Evolutionary conservation across 176 grass and related monocot genomes (phyloP).

Genomic region (Paspalum vaginatum): DNA sequence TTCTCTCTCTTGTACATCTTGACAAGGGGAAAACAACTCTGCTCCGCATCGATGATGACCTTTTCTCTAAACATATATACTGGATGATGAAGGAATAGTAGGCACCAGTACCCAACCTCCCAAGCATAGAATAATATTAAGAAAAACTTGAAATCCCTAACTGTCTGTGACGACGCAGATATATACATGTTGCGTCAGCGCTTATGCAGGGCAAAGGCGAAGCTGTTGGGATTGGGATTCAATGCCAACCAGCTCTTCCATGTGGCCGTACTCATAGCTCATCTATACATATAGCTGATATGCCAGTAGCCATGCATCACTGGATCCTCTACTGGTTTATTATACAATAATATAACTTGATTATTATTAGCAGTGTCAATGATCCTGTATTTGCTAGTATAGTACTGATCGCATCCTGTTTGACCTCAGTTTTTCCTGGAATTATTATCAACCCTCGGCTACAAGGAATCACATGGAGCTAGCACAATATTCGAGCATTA

Average conservation of each 20-base stretch:
- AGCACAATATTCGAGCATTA: neutral
- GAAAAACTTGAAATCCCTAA: neutral
- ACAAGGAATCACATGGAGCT: neutral
- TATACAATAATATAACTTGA: neutral
- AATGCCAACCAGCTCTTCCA: neutral
- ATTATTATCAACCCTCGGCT: neutral
- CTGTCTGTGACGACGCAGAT: neutral
- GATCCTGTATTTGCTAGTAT: neutral
- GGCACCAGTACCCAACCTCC: neutral
- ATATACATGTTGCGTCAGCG: constrained; percentile 27
- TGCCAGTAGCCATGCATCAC: constrained; percentile 10
- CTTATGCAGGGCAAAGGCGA: constrained; percentile 14
- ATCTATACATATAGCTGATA: constrained; percentile 1
- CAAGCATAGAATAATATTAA: neutral
- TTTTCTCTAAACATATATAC: neutral
- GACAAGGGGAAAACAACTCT: neutral
- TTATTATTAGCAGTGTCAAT: neutral
- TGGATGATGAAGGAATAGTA: neutral
- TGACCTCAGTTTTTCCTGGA: neutral
- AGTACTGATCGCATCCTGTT: constrained; percentile 1
- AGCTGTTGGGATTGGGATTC: neutral
- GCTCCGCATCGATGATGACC: neutral
- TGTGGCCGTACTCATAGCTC: constrained; percentile 3
- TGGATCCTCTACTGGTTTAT: neutral
- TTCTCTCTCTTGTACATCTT: neutral